A percentile compares a stretch with the other conserved stretches of the same genome.
These are phyloP conservation scores for Podospora pseudoanserina DNA, from an alignment of 495 filamentous ascomycete species.

Conservation along the genomic window DNA sequence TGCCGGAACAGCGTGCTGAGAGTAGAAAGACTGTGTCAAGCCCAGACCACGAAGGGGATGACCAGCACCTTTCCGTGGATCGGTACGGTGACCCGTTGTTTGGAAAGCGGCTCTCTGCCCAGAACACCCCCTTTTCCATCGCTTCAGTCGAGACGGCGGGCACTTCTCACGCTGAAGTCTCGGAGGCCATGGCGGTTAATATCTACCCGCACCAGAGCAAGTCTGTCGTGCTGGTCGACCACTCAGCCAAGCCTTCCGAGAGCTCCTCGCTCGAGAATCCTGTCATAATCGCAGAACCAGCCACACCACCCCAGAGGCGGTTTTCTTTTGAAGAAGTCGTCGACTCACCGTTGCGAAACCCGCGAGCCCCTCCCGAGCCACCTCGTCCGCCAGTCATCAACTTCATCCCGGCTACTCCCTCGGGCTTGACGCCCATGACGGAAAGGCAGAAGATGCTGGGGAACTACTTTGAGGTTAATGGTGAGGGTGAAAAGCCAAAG, in stretches of 20 bases:
- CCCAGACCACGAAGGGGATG: constrained; percentile 15
- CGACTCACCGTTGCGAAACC: constrained; percentile 71
- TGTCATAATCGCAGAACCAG: constrained; percentile 31
- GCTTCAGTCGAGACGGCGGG: constrained; percentile 54
- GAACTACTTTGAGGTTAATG: constrained; percentile 41
- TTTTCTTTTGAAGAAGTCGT: constrained; percentile 52
- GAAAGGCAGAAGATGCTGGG: constrained; percentile 56
- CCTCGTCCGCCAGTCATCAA: constrained; percentile 59
- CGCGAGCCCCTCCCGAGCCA: constrained; percentile 65
- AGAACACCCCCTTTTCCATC: constrained; percentile 57
- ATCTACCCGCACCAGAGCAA: constrained; percentile 86
- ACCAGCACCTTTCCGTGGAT: constrained; percentile 38
- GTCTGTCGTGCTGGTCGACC: constrained; percentile 73
- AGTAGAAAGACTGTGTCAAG: constrained; percentile 3
- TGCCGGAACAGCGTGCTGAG: constrained; percentile 29
- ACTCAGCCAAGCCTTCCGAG: constrained; percentile 49
- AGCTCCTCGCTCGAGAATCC: constrained; percentile 33
- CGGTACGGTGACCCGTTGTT: constrained; percentile 53
- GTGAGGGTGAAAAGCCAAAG: constrained; percentile 31
- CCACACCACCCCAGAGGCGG: constrained; percentile 44
- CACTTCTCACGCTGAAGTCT: constrained; percentile 55
- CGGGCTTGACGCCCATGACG: constrained; percentile 47
- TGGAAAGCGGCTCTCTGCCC: constrained; percentile 49
- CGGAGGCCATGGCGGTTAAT: constrained; percentile 76
- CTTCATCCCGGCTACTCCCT: constrained; percentile 70